Base-by-base conservation (phyloP, 2,329 filamentous ascomycete genomes). In the Clonostachys rhizophaga region DNA sequence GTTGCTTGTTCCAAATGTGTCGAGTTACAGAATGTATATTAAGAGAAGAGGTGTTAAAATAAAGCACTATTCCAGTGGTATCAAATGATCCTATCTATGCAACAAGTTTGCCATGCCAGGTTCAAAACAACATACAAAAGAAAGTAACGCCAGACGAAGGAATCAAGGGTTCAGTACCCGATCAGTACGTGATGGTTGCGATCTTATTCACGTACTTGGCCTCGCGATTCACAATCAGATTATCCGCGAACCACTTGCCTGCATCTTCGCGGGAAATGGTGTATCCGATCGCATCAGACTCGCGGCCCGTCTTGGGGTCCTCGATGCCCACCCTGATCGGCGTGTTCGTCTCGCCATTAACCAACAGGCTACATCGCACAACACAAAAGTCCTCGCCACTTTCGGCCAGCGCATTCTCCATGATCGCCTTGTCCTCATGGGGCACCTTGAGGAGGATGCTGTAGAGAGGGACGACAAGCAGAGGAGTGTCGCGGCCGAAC, bases 371-470 rank as follows among this genome's bases (percentile, higher is more conserved):
- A 3, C 64, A 64, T 1, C 71, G 57, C 5, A 72, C 58, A 14
- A 71, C 44, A n/a, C 62, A 62, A 46, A 61, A 71, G n/a, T 53
- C 49, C 49, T 70, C 67, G 6, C 50, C 58, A 42, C 57, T 58
- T 3, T 35, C 55, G 1, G 37, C 43, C 6, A 71, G 41, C 6
- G 14, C 39, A 30, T 54, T 43, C 58, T 79, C 75, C 71, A 76
- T 75, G 20, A 55, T 61, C 43, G 55, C 58, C 62, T 79, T 80
- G 52, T 79, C 76, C 10, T 46, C 56, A 53, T 76, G 75, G 11
- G 75, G 69, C 30, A 62, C 61, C 36, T 55, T 53, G 5, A 78
- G 58, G 36, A 71, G 46, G 43, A 61, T 51, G 9, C 65, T 58
- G 53, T 78, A 79, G 10, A 79, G 49, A 1, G 73, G 74, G 4